Base-by-base conservation (phyloP, 2,329 filamentous ascomycete species). In the Sclerotinia sclerotiorum region DNA sequence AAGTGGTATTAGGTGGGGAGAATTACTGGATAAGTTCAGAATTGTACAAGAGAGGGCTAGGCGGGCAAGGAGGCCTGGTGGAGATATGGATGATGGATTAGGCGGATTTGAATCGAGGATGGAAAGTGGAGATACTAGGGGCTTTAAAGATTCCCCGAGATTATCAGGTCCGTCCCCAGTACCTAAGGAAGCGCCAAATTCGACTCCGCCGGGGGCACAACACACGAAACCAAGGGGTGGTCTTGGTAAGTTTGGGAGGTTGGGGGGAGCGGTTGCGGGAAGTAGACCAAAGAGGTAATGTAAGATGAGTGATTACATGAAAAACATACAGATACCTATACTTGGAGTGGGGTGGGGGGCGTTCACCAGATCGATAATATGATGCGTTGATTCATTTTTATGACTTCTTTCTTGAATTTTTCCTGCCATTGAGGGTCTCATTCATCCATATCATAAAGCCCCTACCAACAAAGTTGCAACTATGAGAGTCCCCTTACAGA, bases 21-120 rank as follows among this genome's bases (percentile, higher is more conserved):
- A 99, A 74, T 84, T 99, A 48, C 85, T 99, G 6, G 95, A 99
- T 72, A 97, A 97, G 77, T 99, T 99, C 80, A 91, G 92, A 73
- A 87, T 85, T 65, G 94, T 96, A 1, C 95, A 99, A 77, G 95
- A 99, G 73, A 88, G 88, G 70, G 91, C 94, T 7, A 86, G 93
- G 67, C 85, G 93, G 65, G 83, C 87, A 17, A 90, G 93, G 76
- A 83, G 88, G 69, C 79, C 81, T 78, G 81, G 70, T 76, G 79
- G 46, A 72, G 74, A 79, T 29, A 73, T 86, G 65, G 83, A 83
- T 62, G 78, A 83, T 57, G 85, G 86, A 19, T 80, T 83, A 6
- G 80, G 83, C 21, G 74, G 82, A 46, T 84, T 87, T 61, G 83
- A 84, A 58, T 79, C 81, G 19, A 69, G 72, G 35, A 69, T 70